A percentile compares a stretch with the other conserved stretches of the same genome.
Evolutionary conservation across 192 early-diverging fungal genomes (phyloP).

Genomic region (Podila verticillata): DNA sequence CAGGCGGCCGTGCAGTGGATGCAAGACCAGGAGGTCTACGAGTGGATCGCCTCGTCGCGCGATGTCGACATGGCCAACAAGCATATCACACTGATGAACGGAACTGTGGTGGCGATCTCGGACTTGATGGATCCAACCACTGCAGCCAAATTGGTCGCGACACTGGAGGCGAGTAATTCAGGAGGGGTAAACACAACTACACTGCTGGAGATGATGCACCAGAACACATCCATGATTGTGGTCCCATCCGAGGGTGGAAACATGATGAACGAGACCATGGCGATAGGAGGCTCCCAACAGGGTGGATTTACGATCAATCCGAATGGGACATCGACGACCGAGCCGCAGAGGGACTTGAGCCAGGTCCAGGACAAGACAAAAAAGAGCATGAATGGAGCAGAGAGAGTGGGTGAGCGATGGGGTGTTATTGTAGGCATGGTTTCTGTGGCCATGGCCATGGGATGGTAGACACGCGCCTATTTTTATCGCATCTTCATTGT

Average conservation of each 20-base stretch:
- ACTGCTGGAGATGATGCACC: not conserved
- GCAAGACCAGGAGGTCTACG: conserved; percentile 11
- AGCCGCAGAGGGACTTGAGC: not conserved
- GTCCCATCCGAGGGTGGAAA: not conserved
- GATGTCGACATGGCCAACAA: conserved; percentile 1
- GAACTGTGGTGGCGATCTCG: not conserved
- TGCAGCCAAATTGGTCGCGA: not conserved
- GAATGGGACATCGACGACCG: not conserved
- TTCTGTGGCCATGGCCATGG: too few species aligned
- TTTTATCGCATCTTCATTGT: too few species aligned
- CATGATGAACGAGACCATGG: not conserved
- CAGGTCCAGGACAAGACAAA: conserved; percentile 16
- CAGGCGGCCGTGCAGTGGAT: conserved; percentile 4
- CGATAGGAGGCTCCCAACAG: not conserved
- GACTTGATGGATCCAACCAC: conserved; percentile 9
- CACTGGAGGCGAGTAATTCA: conserved; percentile 7
- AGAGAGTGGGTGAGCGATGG: too few species aligned
- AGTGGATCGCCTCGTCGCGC: not conserved
- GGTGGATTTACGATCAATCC: not conserved
- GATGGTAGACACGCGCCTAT: too few species aligned
- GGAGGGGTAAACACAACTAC: not conserved
- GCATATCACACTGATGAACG: conserved; percentile 7
- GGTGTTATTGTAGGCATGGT: too few species aligned
- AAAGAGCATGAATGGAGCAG: not conserved
- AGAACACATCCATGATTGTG: conserved; percentile 6